These are phyloP conservation scores for Brettanomyces bruxellensis DNA, from an alignment of 805 yeast genomes.

Conservation along the genomic window DNA sequence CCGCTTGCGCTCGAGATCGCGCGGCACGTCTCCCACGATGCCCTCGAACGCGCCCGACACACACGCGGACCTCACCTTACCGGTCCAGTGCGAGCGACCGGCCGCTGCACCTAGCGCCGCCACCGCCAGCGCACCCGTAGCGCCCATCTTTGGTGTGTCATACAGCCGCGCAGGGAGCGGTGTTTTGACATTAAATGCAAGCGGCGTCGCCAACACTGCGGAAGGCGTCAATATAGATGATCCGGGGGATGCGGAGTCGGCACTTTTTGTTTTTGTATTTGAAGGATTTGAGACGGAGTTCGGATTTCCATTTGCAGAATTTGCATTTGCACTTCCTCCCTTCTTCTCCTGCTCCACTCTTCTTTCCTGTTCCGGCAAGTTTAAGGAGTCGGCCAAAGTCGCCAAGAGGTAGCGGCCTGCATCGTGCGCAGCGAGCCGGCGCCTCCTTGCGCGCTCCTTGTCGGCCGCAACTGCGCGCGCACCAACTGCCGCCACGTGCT, in stretches of 20 bases:
- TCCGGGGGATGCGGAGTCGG: too few species aligned
- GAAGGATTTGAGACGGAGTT: not conserved
- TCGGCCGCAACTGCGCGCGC: constrained; percentile 23
- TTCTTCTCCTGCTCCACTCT: constrained; percentile 9
- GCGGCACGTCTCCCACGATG: constrained; percentile 24
- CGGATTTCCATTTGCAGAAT: too few species aligned
- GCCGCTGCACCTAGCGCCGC: not conserved
- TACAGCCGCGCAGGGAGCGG: constrained; percentile 12
- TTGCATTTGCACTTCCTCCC: not conserved
- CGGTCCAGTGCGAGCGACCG: constrained; percentile 17
- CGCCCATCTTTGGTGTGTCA: not conserved
- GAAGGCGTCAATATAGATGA: constrained; percentile 26
- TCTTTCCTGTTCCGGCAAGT: constrained; percentile 31
- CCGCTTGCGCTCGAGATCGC: constrained; percentile 8
- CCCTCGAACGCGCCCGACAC: constrained; percentile 38
- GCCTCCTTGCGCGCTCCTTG: constrained; percentile 33
- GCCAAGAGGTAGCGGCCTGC: constrained; percentile 42
- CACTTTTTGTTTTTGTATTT: too few species aligned
- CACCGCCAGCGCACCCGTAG: not conserved
- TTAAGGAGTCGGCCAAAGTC: constrained; percentile 41
- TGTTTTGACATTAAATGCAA: constrained; percentile 26
- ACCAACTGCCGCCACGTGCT: constrained; percentile 22
- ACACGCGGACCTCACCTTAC: constrained; percentile 37
- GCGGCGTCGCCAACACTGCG: constrained; percentile 30
- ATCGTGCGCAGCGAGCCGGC: constrained; percentile 36